Conservation (phyloP, 1,139 yeast species). For the Yamadazyma atlantica region DNA sequence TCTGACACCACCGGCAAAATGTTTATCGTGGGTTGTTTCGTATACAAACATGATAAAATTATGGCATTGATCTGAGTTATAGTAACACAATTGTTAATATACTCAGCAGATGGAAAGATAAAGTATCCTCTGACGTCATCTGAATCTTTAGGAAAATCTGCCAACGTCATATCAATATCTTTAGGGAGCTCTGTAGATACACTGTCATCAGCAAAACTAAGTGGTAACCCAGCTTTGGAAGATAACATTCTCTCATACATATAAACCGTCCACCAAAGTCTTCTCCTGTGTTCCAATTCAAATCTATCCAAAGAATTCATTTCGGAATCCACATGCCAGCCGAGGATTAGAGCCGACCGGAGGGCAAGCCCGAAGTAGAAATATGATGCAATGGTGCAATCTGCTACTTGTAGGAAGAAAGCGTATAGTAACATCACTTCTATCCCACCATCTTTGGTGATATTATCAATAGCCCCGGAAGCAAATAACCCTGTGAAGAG, state of each 20-base stretch:
- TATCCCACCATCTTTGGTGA: constrained; percentile 78
- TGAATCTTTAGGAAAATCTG: constrained; percentile 57
- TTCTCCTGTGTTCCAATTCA: constrained; percentile 75
- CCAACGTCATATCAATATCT: constrained; percentile 60
- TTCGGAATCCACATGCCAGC: constrained; percentile 84
- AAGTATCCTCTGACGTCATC: constrained; percentile 50
- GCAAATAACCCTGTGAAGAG: constrained; percentile 73
- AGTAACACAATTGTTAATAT: constrained; percentile 73
- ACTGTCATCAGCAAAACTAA: constrained; percentile 75
- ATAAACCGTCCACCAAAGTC: constrained; percentile 91
- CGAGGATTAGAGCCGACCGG: constrained; percentile 70
- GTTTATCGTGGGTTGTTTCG: constrained; percentile 72
- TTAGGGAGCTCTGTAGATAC: constrained; percentile 75
- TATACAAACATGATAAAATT: constrained; percentile 69
- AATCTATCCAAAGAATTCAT: constrained; percentile 60
- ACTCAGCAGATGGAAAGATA: constrained; percentile 79
- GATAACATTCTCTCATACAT: constrained; percentile 86
- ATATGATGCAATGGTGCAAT: constrained; percentile 79
- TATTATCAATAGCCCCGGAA: constrained; percentile 75
- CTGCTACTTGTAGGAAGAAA: constrained; percentile 81
- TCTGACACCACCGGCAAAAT: constrained; percentile 74
- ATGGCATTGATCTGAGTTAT: constrained; percentile 80
- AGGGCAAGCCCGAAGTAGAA: constrained; percentile 79
- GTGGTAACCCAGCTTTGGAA: constrained; percentile 81
- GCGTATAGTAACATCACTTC: constrained; percentile 78